Percentiles rank a stretch among this genome's conserved stretches.
Conservation (phyloP, 2,329 filamentous ascomycete species). For the Cladosporium sp. region DNA sequence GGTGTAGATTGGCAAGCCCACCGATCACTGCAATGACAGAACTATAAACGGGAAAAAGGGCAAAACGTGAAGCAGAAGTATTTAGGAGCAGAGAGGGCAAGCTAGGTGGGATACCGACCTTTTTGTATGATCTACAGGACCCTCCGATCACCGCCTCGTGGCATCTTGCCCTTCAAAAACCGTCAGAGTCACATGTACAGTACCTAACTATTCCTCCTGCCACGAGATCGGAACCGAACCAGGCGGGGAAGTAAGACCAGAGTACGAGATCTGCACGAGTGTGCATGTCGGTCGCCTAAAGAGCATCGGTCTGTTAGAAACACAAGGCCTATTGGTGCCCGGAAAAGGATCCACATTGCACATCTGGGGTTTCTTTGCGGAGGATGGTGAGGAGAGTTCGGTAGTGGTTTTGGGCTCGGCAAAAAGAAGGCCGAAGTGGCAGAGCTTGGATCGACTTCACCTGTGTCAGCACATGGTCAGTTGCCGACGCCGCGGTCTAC, state of each 20-base stretch:
- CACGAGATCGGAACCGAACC: constrained; percentile 9
- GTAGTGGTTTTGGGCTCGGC: constrained; percentile 14
- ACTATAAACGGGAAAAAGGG: neutral
- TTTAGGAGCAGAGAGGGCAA: neutral
- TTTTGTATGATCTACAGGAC: constrained; percentile 11
- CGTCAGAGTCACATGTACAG: constrained; percentile 4
- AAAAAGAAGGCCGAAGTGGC: constrained; percentile 17
- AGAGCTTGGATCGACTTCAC: constrained; percentile 14
- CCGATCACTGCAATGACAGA: neutral
- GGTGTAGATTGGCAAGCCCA: neutral
- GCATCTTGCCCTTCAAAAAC: neutral
- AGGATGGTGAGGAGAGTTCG: constrained; percentile 4
- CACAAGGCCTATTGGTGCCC: constrained; percentile 15
- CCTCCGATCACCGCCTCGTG: constrained; percentile 1
- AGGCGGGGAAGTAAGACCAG: constrained; percentile 17
- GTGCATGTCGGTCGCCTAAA: constrained; percentile 11
- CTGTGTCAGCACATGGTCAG: neutral
- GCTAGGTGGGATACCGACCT: neutral
- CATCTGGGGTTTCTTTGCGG: constrained; percentile 8
- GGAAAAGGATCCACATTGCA: constrained; percentile 6
- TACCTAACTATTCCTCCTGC: neutral
- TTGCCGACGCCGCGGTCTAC: neutral
- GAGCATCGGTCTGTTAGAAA: neutral
- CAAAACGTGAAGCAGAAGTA: neutral
- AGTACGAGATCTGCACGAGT: constrained; percentile 11